A percentile compares a stretch with the other conserved stretches of the same genome.
phyloP scores from a whole-genome alignment of 2,329 filamentous ascomycete genomes.

The Colletotrichum australisinense region DNA sequence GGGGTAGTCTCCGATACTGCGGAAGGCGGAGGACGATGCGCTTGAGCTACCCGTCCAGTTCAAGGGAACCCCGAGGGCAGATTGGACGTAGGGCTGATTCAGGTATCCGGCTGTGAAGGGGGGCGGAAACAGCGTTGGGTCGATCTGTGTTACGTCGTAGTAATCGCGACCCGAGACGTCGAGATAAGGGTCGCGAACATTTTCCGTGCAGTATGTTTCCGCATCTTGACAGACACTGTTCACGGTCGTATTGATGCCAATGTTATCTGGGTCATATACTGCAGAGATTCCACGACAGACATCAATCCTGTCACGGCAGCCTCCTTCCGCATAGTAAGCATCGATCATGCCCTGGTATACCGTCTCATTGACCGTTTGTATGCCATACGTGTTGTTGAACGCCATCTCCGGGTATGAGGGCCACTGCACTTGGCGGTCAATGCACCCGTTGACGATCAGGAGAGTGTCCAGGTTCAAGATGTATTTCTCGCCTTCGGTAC shows the following conservation, averaged over 20 bases:
- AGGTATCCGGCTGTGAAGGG: conserved; percentile 34
- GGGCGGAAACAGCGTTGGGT: conserved; percentile 36
- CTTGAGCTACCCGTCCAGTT: conserved; percentile 56
- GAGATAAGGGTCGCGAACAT: conserved; percentile 34
- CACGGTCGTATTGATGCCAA: conserved; percentile 43
- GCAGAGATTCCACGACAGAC: conserved; percentile 58
- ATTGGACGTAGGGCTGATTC: conserved; percentile 54
- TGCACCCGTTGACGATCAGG: conserved; percentile 68
- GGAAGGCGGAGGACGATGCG: conserved; percentile 26
- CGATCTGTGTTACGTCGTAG: conserved; percentile 38
- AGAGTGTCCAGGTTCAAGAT: conserved; percentile 59
- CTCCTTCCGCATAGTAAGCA: conserved; percentile 46
- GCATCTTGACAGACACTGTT: conserved; percentile 32
- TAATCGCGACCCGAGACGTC: conserved; percentile 25
- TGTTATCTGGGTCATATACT: conserved; percentile 35
- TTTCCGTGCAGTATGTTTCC: conserved; percentile 28
- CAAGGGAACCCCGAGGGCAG: conserved; percentile 71
- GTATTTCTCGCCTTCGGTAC: conserved; percentile 52
- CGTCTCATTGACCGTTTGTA: conserved; percentile 45
- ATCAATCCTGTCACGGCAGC: conserved; percentile 65
- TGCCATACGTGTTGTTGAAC: conserved; percentile 47
- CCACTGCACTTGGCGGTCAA: conserved; percentile 55
- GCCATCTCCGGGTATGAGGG: conserved; percentile 47
- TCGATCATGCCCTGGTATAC: conserved; percentile 44
- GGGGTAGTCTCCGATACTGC: conserved; percentile 46